Evolutionary conservation across 2,329 filamentous ascomycete genomes (phyloP).

Genomic region (Monilinia fructicola): DNA sequence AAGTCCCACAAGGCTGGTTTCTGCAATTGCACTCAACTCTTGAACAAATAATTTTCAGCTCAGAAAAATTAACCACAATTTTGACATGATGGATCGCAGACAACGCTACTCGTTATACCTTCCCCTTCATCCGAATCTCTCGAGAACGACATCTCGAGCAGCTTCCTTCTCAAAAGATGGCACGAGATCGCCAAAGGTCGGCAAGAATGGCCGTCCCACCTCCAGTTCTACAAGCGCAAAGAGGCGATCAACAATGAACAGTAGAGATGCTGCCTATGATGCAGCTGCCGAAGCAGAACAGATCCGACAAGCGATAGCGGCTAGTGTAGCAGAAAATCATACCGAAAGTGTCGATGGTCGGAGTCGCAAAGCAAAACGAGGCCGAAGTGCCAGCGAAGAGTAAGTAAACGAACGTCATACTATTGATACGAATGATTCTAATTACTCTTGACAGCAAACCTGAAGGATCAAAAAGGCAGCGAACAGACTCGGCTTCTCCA

Average conservation of each 20-base stretch:
- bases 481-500: slow-evolving; percentile 74
- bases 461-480: slow-evolving; percentile 73
- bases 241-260: slow-evolving; percentile 95
- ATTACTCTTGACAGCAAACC: slow-evolving; percentile 57
- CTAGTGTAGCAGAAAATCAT: slow-evolving; percentile 76
- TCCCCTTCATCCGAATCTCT: slow-evolving; percentile 54
- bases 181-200: slow-evolving; percentile 54
- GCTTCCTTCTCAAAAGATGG: slow-evolving; percentile 65
- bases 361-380: slow-evolving; percentile 72
- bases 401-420: slow-evolving; percentile 51
- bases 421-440: slow-evolving; percentile 23
- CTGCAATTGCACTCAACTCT: slow-evolving; percentile 27
- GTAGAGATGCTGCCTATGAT: slow-evolving; percentile 89
- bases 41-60: slow-evolving; percentile 21
- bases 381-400: slow-evolving; percentile 91
- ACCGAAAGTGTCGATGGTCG: slow-evolving; percentile 47
- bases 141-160: slow-evolving; percentile 60
- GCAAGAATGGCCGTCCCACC: slow-evolving; percentile 54
- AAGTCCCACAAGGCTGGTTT: slow-evolving; percentile 40
- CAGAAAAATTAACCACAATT: slow-evolving; percentile 23
- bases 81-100: slow-evolving; percentile 49
- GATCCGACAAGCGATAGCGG: slow-evolving; percentile 84
- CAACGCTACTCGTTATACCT: slow-evolving; percentile 67
- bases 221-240: slow-evolving; percentile 54
- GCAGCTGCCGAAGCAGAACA: slow-evolving; percentile 70